Percentiles rank a stretch among this genome's conserved stretches.
phyloP scores from a whole-genome alignment of 352 stramenopile genomes.

The Chrysophaeum taylorii region DNA sequence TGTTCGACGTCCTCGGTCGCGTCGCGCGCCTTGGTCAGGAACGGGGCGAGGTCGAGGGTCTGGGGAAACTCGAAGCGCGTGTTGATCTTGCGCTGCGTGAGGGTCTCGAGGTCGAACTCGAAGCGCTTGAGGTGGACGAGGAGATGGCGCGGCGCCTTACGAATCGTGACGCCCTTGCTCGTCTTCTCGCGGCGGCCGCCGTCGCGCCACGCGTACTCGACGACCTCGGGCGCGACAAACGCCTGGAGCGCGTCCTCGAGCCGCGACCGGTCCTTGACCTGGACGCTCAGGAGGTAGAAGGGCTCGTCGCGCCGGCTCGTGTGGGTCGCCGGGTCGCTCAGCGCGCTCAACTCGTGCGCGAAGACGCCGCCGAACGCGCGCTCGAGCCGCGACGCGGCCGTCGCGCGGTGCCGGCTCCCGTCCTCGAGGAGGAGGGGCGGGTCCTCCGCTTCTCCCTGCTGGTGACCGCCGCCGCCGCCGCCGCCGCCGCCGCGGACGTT shows the following conservation, averaged over 20 bases:
- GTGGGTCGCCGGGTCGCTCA: constrained; percentile 40
- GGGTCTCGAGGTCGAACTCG: constrained; percentile 84
- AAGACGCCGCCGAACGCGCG: constrained; percentile 73
- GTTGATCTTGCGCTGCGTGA: constrained; percentile 84
- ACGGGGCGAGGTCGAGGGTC: constrained; percentile 59
- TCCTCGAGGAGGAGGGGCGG: background rate
- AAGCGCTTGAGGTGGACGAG: constrained; percentile 89
- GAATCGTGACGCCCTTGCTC: constrained; percentile 73
- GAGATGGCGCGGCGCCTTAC: constrained; percentile 67
- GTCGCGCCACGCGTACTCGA: constrained; percentile 69
- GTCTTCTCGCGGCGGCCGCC: constrained; percentile 53
- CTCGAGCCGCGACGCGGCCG: constrained; percentile 45
- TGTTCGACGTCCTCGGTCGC: background rate
- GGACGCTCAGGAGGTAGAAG: constrained; percentile 76
- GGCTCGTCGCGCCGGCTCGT: constrained; percentile 74
- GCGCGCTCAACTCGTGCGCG: constrained; percentile 75
- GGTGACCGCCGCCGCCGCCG: too few relatives aligned
- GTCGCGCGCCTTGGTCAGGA: background rate
- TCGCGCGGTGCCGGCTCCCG: background rate
- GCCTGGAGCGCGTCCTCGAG: constrained; percentile 65
- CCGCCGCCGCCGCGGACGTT: too few relatives aligned
- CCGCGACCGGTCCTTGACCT: constrained; percentile 67
- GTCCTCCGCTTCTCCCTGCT: constrained; percentile 20
- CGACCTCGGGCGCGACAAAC: constrained; percentile 70
- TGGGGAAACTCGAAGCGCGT: constrained; percentile 80